Evolutionary conservation across 805 yeast species (phyloP).

Genomic region (Candida palmyrensis): DNA sequence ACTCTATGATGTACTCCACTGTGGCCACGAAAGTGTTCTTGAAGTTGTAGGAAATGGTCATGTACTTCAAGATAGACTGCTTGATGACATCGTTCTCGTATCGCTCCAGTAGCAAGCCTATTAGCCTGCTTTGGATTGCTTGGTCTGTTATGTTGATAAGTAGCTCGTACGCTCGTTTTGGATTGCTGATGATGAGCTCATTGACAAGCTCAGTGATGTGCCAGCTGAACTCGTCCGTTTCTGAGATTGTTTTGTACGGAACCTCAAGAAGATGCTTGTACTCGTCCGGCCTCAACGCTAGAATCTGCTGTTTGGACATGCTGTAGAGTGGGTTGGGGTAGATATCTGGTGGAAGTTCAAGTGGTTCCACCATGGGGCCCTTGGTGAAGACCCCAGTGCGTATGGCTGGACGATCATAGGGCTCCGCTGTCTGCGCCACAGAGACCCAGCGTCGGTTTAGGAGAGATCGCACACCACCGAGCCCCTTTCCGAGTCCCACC

Average conservation of each 20-base stretch:
- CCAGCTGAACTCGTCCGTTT: constrained; percentile 23
- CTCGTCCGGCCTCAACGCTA: constrained; percentile 16
- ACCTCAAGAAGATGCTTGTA: constrained; percentile 21
- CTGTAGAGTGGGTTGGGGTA: constrained; percentile 32
- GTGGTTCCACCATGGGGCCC: too few relatives aligned
- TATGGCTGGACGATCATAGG: too few relatives aligned
- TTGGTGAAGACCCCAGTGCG: too few relatives aligned
- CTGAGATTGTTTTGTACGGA: constrained; percentile 18
- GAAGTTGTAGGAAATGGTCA: background rate
- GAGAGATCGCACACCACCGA: too few relatives aligned
- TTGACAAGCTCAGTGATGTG: constrained; percentile 25
- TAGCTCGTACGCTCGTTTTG: constrained; percentile 17
- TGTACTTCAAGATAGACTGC: constrained; percentile 2
- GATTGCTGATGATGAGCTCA: constrained; percentile 22
- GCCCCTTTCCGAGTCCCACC: too few relatives aligned
- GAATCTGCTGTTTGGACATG: constrained; percentile 21
- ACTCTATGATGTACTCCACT: background rate
- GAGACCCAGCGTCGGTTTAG: too few relatives aligned
- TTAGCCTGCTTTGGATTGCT: constrained; percentile 12
- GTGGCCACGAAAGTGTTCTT: background rate
- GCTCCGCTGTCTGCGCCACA: too few relatives aligned
- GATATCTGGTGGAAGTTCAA: constrained; percentile 16
- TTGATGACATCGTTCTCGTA: constrained; percentile 18
- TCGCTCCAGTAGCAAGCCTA: constrained; percentile 10
- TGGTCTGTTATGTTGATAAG: constrained; percentile 16